Evolutionary conservation across 352 stramenopile species (phyloP), one percentile per base, ranked within the genome.

Genomic region (Phytophthora brassicae): DNA sequence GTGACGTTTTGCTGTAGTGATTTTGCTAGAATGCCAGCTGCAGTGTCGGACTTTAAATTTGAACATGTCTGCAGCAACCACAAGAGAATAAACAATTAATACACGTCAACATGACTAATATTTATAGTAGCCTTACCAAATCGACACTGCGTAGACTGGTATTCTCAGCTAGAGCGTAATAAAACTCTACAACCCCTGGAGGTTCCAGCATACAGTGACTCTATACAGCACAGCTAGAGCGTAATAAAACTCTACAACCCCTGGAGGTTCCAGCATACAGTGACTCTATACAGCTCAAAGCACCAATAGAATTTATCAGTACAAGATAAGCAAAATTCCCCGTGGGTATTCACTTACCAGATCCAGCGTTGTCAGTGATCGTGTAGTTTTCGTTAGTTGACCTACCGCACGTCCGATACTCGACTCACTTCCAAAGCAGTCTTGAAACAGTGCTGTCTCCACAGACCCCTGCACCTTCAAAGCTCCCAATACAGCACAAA

Each of bases 261-360:
- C 84, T 16, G 81, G 79, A 12, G 72, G 70, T 14, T 92, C 79
- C 14, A 92, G 51, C 0, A 44, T n/a, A n/a, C n/a, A n/a, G n/a
- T 89, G 75, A 53, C 81, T 90, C 84, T 90, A 41, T n/a, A n/a
- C n/a, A n/a, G n/a, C n/a, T n/a, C n/a, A n/a, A n/a, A 11, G 45
- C 33, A 67, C 33, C 9, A 35, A 36, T 8, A 56, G 5, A 17
- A 28, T 31, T 22, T 11, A 45, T n/a, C 38, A 28, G 41, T 2
- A 4, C 36, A 52, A 8, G 38, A 23, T 14, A 7, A 2, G 16
- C 19, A 45, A 7, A 19, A 9, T 9, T n/a, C n/a, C n/a, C n/a
- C n/a, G n/a, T n/a, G n/a, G n/a, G n/a, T n/a, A n/a, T n/a, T n/a
- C n/a, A n/a, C 64, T 22, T 68, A 90, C 84, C 52, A 91, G 33